Base-by-base conservation (phyloP, 2,329 filamentous ascomycete species). In the Albophoma yamanashiensis region DNA sequence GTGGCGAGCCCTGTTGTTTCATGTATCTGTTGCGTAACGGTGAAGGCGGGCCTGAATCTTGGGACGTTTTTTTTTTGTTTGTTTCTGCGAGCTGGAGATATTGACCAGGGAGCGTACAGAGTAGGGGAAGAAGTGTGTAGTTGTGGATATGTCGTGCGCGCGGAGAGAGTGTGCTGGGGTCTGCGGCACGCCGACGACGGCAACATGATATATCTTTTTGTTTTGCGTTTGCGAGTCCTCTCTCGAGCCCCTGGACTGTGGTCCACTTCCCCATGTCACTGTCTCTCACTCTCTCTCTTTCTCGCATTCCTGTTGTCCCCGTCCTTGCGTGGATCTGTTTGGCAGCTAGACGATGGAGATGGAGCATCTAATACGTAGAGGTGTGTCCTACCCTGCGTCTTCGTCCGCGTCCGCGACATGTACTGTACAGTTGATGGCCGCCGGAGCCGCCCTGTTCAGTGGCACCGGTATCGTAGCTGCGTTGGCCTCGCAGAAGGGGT, bases 151-250 rank as follows among this genome's bases (percentile, higher is more conserved):
- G 64, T 64, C 42, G 62, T 61, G 58, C 60, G 63, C 56, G 60
- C n/a, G n/a, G n/a, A n/a, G 59, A 60, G 63, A 60, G 50, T 59
- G 61, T 65, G 62, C 55, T 66, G 71, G 69, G 70, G 68, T 66
- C 71, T 71, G 69, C 66, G 69, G 69, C 70, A 70, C 71, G 71
- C 70, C 68, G 68, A 73, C 70, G 73, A 75, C 70, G 70, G 70
- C 73, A 76, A 76, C 74, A 76, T 76, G 71, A 77, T 78, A 76
- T 71, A 78, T 77, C 71, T 76, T 77, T 73, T 76, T 70, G 67
- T 75, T 77, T 55, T 14, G 22, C 27, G 22, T 45, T 45, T 58
- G 11, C 36, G 55, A 2, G 17, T 22, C 40, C 38, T 52, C 56
- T 1, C 15, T 47, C 36, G 36, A 42, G 27, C 31, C 27, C 31